Evolutionary conservation across 2,329 filamentous ascomycete species (phyloP).

Genomic region (Juglanconis sp.): DNA sequence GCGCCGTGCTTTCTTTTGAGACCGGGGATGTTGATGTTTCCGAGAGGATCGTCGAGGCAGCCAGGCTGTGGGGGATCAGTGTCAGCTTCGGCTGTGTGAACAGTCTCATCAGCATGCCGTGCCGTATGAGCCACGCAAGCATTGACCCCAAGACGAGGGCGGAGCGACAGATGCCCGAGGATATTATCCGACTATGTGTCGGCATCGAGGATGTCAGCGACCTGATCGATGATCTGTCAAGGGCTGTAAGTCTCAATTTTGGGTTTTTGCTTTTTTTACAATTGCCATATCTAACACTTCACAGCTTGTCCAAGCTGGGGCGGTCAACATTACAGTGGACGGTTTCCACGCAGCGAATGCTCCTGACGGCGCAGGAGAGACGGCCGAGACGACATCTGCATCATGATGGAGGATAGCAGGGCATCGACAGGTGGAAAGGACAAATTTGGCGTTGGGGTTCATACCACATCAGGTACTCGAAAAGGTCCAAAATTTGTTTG

Average conservation of each 20-base stretch:
- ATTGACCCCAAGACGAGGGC: slow-evolving; percentile 92
- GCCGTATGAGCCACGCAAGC: slow-evolving; percentile 98
- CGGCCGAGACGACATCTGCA: not conserved
- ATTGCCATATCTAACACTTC: not conserved
- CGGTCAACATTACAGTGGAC: slow-evolving; percentile 80
- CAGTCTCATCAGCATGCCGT: slow-evolving; percentile 98
- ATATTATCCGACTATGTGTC: slow-evolving; percentile 92
- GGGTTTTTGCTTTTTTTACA: not conserved
- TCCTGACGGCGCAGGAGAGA: slow-evolving; percentile 51
- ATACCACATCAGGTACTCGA: slow-evolving; percentile 16
- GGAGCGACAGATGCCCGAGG: slow-evolving; percentile 90
- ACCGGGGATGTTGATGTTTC: slow-evolving; percentile 81
- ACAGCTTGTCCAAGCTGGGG: slow-evolving; percentile 88
- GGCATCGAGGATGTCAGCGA: slow-evolving; percentile 93
- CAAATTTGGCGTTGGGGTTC: slow-evolving; percentile 11
- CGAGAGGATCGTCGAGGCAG: slow-evolving; percentile 90
- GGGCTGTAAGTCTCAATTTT: slow-evolving; percentile 67
- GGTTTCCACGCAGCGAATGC: slow-evolving; percentile 64
- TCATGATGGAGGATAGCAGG: not conserved
- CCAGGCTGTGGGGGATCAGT: slow-evolving; percentile 88
- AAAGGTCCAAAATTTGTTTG: not conserved
- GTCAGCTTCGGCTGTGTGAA: slow-evolving; percentile 99
- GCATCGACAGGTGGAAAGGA: not conserved
- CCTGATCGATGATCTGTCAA: slow-evolving; percentile 85
- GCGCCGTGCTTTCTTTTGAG: slow-evolving; percentile 93